Evolutionary conservation across 495 filamentous ascomycete species (phyloP), one percentile per base, ranked within the genome.

Genomic region (Aspergillus funiculosus): DNA sequence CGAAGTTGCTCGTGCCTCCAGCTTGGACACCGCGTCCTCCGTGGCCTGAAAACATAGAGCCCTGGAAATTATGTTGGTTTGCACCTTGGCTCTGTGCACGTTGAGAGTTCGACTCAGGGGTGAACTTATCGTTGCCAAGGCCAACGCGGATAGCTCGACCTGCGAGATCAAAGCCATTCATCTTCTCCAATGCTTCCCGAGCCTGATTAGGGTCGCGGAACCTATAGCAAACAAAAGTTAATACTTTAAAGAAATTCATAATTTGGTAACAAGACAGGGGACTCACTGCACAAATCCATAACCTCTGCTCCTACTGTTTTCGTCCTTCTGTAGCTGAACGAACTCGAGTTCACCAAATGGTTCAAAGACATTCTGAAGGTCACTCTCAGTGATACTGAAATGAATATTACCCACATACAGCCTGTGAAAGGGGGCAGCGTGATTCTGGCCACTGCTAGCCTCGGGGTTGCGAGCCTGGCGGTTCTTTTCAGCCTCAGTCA

Each of bases 101-200:
- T 74, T 89, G 89, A 58, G 87, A 85, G 66, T 86, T 95, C 66
- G 89, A 91, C 72, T 96, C 92, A 52, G 89, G 86, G 73, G 92
- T 97, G 69, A 97, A 99, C 85, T 97, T 97, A 86, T 99, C 94
- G 74, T 95, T 99, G 69, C 94, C 94, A 75, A 99, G 89, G 66
- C 94, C 94, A 69, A 99, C 94, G 60, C 94, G 87, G 61, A 99
- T 97, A 43, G 87, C 88, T 58, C 94, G 89, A 70, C 90, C 90
- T 60, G 91, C 94, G 60, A 99, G 85, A 66, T 97, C 94, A 72
- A 95, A 99, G 38, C 90, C 89, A 71, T 99, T 99, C 92, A 99
- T 96, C 70, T 95, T 92, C 68, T 96, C 88, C 42, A 99, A 74
- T 37, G 94, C 94, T 61, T 94, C 87, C 48, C 89, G 83, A 55